Evolutionary conservation across 805 yeast species (phyloP), one percentile per base, ranked within the genome.

Genomic region (Wickerhamomyces chambardii): DNA sequence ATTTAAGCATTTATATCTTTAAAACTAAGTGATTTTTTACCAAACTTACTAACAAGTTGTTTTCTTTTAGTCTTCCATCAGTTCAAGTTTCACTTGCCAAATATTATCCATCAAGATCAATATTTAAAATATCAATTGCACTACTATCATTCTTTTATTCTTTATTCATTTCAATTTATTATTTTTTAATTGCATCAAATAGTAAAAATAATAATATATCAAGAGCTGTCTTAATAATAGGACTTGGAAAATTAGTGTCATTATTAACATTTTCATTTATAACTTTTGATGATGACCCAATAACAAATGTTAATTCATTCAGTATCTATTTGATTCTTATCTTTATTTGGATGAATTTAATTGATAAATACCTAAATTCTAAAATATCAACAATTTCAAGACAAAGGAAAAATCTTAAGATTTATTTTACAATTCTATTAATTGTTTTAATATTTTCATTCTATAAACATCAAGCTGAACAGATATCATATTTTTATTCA

Each of bases 401-500:
- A 17, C 8, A 16, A 2, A 36, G 49, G 22, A 28, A 22, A 6
- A 32, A 14, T 8, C 10, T 36, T 6, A 33, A 33, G 16, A 24
- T 28, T 30, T 28, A 24, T 3, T 44, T 39, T 15, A 2, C 19
- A 1, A 28, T 15, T 9, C 15, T 44, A 8, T 9, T 34, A 1
- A 15, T 31, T 4, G 30, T 36, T 16, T 15, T 36, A 1, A 17
- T 35, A 8, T 34, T 39, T 28, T 7, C 27, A 24, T 45, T 39
- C 17, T 44, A 42, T 24, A 40, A 35, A 15, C 49, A 45, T 28
- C 49, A 45, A 24, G 40, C 44, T 17, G 42, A 42, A 15, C 32
- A 40, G 7, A 19, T 21, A 4, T 25, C 26, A 4, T 42, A 31
- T 28, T 41, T 42, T 3, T 45, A 44, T 28, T 42, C 47, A 1